Percentiles rank a stretch among this genome's conserved stretches.
phyloP scores from a whole-genome alignment of 139 green algal species.

The Chlorella sp. region DNA sequence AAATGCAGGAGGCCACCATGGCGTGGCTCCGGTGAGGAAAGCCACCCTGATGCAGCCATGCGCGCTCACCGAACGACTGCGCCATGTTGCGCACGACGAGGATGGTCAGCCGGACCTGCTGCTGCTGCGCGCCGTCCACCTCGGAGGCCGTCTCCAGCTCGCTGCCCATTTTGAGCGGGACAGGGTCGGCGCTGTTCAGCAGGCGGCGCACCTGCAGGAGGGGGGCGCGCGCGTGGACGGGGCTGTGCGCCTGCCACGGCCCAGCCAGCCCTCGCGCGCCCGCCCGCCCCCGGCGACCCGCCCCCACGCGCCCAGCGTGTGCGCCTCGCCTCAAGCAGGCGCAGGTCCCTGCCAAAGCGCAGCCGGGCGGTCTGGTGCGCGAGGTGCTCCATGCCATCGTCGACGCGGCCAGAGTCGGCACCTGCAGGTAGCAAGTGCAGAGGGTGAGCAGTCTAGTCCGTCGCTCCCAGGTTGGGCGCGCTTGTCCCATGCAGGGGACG shows the following conservation, averaged over 20 bases:
- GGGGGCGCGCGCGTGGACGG: too few species aligned
- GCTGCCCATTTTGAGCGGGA: constrained; percentile 36
- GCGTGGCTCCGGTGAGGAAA: constrained; percentile 1
- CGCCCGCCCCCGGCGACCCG: too few species aligned
- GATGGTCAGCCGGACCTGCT: constrained; percentile 67
- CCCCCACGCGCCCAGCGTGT: too few species aligned
- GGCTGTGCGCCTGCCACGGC: too few species aligned
- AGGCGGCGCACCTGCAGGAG: constrained; percentile 64
- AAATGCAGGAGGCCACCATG: too few species aligned
- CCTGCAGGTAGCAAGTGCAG: too few species aligned
- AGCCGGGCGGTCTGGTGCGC: constrained; percentile 36
- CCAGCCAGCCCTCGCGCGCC: too few species aligned
- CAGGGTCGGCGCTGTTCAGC: constrained; percentile 41
- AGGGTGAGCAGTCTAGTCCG: too few species aligned
- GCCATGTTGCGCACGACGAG: constrained; percentile 79
- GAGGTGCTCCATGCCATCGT: constrained; percentile 54
- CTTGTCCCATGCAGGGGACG: too few species aligned
- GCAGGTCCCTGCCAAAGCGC: constrained; percentile 75
- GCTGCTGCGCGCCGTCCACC: constrained; percentile 47
- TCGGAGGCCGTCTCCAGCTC: constrained; percentile 54
- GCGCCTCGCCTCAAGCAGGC: too few species aligned
- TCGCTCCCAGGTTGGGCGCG: too few species aligned
- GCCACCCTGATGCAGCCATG: neutral
- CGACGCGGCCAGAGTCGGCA: too few species aligned
- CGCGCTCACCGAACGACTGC: constrained; percentile 62